These are phyloP conservation scores for Pseudopithomyces chartarum DNA, from an alignment of 2,329 filamentous ascomycete species.

Conservation along the genomic window DNA sequence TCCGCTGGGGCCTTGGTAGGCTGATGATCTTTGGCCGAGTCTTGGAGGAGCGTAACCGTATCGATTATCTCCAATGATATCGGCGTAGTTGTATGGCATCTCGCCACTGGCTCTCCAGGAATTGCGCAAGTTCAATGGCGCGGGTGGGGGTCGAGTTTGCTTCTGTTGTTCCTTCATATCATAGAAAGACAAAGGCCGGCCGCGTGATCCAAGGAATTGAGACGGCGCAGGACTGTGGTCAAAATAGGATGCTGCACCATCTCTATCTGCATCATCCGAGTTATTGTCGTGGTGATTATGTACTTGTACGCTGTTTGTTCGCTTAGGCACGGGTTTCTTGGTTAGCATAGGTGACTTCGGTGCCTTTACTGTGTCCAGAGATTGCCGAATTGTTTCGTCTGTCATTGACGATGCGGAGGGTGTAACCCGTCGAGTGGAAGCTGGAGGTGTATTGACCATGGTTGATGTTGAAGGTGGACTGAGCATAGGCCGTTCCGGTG, in stretches of 20 bases:
- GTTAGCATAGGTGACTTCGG: background rate
- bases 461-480: background rate
- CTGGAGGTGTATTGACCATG: background rate
- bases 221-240: background rate
- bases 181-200: background rate
- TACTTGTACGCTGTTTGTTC: background rate
- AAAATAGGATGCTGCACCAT: background rate
- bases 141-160: background rate
- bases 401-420: background rate
- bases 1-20: background rate
- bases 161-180: background rate
- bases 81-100: background rate
- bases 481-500: background rate
- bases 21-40: background rate
- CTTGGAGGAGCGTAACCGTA: background rate
- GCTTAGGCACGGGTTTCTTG: background rate
- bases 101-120: background rate
- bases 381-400: background rate
- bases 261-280: background rate
- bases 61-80: background rate
- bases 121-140: background rate
- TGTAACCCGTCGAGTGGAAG: background rate
- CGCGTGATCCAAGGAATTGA: background rate
- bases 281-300: background rate
- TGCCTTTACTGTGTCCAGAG: background rate